A percentile compares a stretch with the other conserved stretches of the same genome.
Conservation (phyloP, 2,329 filamentous ascomycete species). For the Dryadomyces quercivorus region DNA sequence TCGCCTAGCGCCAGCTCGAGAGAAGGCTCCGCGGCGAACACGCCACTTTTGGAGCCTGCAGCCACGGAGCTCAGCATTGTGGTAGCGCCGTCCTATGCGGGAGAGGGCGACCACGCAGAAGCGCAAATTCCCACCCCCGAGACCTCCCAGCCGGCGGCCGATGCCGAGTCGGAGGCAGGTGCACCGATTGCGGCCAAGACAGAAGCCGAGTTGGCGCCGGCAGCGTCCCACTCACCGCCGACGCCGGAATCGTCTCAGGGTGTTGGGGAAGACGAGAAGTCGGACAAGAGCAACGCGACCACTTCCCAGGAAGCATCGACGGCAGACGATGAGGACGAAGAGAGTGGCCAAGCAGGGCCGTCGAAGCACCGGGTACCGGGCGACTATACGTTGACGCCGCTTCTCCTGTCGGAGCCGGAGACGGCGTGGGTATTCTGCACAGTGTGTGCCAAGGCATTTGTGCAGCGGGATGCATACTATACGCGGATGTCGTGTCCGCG, state of each 20-base stretch:
- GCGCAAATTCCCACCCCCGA: conserved; percentile 9
- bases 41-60: too few relatives aligned
- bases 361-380: conserved; percentile 42
- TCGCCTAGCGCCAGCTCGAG: conserved; percentile 20
- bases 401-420: conserved; percentile 60
- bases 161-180: conserved; percentile 1
- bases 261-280: conserved; percentile 7
- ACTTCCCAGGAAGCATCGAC: background rate
- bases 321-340: background rate
- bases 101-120: conserved; percentile 1
- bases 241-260: conserved; percentile 7
- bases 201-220: background rate
- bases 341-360: background rate
- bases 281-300: background rate
- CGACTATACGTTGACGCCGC: conserved; percentile 71
- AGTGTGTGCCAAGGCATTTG: conserved; percentile 70
- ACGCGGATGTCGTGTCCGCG: conserved; percentile 78
- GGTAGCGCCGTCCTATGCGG: conserved; percentile 19
- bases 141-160: background rate
- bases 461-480: conserved; percentile 79
- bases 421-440: conserved; percentile 84
- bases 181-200: background rate
- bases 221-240: background rate
- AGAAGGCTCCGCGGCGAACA: conserved; percentile 22
- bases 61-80: conserved; percentile 7